Evolutionary conservation across 768 basidiomycete species (phyloP).

Genomic region (Tremella fuciformis): DNA sequence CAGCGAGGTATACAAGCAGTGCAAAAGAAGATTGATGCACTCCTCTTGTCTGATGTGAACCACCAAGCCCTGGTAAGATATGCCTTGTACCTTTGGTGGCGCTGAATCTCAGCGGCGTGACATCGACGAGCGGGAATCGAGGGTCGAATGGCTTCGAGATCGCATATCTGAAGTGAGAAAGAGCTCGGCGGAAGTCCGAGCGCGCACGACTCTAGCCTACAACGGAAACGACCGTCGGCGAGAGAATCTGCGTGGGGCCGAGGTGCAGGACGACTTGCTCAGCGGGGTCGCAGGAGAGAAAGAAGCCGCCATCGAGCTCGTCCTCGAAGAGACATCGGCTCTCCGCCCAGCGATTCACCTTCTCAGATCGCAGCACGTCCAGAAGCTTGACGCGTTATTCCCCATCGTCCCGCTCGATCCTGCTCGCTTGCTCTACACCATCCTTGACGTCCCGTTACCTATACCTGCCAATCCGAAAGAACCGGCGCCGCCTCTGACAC

Average conservation of each 20-base stretch:
- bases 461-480: conserved; percentile 72
- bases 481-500: conserved; percentile 74
- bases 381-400: conserved; percentile 71
- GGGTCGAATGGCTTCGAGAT: conserved; percentile 58
- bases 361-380: conserved; percentile 57
- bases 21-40: conserved; percentile 50
- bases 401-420: conserved; percentile 84
- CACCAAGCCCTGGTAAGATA: conserved; percentile 51
- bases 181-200: conserved; percentile 52
- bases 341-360: conserved; percentile 57
- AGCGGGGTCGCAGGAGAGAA: conserved; percentile 18
- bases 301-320: conserved; percentile 16
- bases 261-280: conserved; percentile 19
- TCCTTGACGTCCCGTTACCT: conserved; percentile 82
- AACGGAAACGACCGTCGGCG: conserved; percentile 56
- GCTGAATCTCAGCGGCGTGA: conserved; percentile 61
- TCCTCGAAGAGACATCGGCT: conserved; percentile 53
- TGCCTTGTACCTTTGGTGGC: conserved; percentile 18
- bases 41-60: conserved; percentile 54
- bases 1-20: conserved; percentile 50
- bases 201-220: conserved; percentile 50
- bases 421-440: conserved; percentile 81
- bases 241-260: conserved; percentile 53
- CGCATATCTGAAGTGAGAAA: conserved; percentile 56
- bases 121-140: conserved; percentile 64